These are phyloP conservation scores for Candida sp. DNA, from an alignment of 1,139 yeast genomes.

Conservation along the genomic window DNA sequence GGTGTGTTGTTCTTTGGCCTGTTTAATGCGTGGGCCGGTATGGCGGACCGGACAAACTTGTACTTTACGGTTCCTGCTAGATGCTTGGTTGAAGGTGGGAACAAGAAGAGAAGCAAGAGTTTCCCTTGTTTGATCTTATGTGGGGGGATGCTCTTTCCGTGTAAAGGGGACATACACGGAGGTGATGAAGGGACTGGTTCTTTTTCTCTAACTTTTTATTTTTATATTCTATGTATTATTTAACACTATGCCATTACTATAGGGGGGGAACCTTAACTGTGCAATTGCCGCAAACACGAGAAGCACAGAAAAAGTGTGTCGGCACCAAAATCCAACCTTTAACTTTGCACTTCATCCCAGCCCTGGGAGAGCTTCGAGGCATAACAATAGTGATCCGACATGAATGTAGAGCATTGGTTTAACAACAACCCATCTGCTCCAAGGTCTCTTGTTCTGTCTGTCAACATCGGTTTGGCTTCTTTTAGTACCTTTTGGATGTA, in stretches of 20 bases:
- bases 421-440: constrained; percentile 13
- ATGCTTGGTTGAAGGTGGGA: no score
- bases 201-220: neutral
- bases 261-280: no score
- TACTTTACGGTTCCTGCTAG: no score
- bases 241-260: neutral
- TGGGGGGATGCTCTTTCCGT: neutral
- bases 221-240: neutral
- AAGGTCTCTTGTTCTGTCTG: neutral
- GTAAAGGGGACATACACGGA: neutral
- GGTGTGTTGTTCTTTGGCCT: no score
- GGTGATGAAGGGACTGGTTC: neutral
- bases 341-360: neutral
- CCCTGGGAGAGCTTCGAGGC: constrained; percentile 4
- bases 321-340: neutral
- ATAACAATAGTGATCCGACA: constrained; percentile 17
- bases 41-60: no score
- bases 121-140: no score
- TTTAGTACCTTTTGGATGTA: constrained; percentile 17
- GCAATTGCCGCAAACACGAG: neutral
- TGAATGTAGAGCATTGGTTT: constrained; percentile 17
- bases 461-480: neutral
- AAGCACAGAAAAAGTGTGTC: neutral
- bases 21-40: no score
- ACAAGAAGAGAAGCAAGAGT: no score